Conservation (phyloP, 495 filamentous ascomycete genomes). For the Saxispiralis lemnorum region DNA sequence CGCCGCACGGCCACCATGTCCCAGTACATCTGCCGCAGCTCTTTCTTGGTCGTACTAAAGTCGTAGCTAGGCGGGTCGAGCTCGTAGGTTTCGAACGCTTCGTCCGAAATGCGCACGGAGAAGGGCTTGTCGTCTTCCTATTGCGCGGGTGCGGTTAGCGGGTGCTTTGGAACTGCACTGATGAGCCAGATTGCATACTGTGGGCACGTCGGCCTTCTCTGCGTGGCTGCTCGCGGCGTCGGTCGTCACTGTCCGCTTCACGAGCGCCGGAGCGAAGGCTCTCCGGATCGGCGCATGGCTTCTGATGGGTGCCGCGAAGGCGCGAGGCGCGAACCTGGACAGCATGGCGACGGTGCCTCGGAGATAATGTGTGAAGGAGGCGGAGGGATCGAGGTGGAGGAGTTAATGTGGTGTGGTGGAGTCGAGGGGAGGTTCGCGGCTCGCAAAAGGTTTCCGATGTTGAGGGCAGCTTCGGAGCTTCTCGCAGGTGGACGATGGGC, state of each 20-base stretch:
- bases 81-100: slow-evolving; percentile 99
- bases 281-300: slow-evolving; percentile 27
- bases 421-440: too few species aligned
- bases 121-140: slow-evolving; percentile 91
- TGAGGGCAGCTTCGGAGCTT: too few species aligned
- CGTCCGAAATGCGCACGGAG: slow-evolving; percentile 76
- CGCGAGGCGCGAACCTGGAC: slow-evolving; percentile 21
- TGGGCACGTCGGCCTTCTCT: slow-evolving; percentile 63
- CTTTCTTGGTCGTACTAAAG: slow-evolving; percentile 81
- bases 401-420: too few species aligned
- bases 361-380: too few species aligned
- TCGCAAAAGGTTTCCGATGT: too few species aligned
- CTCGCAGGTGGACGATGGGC: too few species aligned
- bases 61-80: slow-evolving; percentile 88
- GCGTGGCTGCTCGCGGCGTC: slow-evolving; percentile 83
- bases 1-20: slow-evolving; percentile 91
- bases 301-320: slow-evolving; percentile 33
- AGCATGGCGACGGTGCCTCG: slow-evolving; percentile 15
- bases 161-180: background rate
- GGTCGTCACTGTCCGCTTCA: slow-evolving; percentile 69
- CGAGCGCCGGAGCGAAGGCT: slow-evolving; percentile 19
- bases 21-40: slow-evolving; percentile 95
- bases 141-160: background rate
- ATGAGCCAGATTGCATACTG: slow-evolving; percentile 26
- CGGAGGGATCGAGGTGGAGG: too few species aligned